Conservation (phyloP, 257 asterid genomes). For the Buddleja alternifolia region DNA sequence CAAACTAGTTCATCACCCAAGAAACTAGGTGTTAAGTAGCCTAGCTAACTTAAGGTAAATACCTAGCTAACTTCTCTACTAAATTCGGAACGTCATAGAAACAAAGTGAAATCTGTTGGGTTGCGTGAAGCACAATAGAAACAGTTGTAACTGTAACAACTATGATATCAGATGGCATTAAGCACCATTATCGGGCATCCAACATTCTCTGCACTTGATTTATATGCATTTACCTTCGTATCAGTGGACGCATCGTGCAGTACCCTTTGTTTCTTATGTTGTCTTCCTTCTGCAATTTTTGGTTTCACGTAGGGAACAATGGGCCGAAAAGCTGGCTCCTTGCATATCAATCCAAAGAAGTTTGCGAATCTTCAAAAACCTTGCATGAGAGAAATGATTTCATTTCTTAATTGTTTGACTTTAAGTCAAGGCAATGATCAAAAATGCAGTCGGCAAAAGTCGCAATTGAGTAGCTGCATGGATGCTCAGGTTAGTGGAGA, state of each 20-base stretch:
- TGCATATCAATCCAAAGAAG: slow-evolving; percentile 76
- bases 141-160: not conserved
- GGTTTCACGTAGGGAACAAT: slow-evolving; percentile 43
- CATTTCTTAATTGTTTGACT: slow-evolving; percentile 82
- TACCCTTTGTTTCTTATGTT: slow-evolving; percentile 10
- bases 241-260: not conserved
- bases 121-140: not conserved
- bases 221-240: not conserved
- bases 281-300: not conserved
- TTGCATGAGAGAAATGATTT: slow-evolving; percentile 79
- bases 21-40: not conserved
- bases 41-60: slow-evolving; percentile 5
- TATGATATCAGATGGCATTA: not conserved
- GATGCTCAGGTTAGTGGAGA: slow-evolving; percentile 70
- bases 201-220: slow-evolving; percentile 2
- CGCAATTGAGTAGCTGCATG: slow-evolving; percentile 75
- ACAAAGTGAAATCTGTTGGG: not conserved
- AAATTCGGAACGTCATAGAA: not conserved
- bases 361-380: slow-evolving; percentile 84
- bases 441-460: slow-evolving; percentile 74
- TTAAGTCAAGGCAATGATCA: slow-evolving; percentile 68
- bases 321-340: slow-evolving; percentile 81
- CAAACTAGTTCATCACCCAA: not conserved
- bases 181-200: not conserved
- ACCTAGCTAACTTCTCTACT: not conserved